Evolutionary conservation across 768 basidiomycete species (phyloP), one percentile per base, ranked within the genome.

Genomic region (Tricholoma terreum): DNA sequence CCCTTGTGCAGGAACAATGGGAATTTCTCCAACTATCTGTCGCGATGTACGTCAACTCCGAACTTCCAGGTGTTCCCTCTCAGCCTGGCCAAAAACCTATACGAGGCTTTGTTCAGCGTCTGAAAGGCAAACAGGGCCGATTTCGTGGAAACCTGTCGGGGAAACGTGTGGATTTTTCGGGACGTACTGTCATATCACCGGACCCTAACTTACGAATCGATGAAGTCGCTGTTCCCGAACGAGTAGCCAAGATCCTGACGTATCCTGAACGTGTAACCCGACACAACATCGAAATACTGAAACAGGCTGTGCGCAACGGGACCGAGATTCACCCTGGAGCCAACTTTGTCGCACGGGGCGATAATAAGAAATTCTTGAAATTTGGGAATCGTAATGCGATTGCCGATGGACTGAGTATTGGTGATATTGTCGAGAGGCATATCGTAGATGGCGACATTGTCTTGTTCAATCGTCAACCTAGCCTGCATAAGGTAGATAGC

Each of bases 151-250:
- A 99, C 69, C 80, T 99, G 7, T 98, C 95, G 0, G 97, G 97
- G 60, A 99, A 99, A 73, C 94, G 97, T 71, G 97, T 99, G 61
- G 97, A 99, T 70, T 98, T 98, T 69, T 98, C 95, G 0, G 96
- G 87, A 5, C 90, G 97, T 64, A 99, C 97, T 6, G 97, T 99
- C 71, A 99, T 99, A 67, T 96, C 94, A 1, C 97, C 97, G 1
- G 97, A 99, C 72, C 97, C 97, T n/a, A 99, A 98, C 68, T 76
- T 99, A 61, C 87, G 93, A 51, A 97, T 99, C 67, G 97, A 99
- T 70, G 96, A 99, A 75, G 94, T 99, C 9, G 97, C 97, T 15
- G 90, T 99, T 0, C 97, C 97, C 0, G 90, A 96, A 70, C 88
- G 93, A 43, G 92, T 99, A 10, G 92, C 96, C 9, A 92, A 94